Percentiles rank a stretch among this genome's conserved stretches.
phyloP scores from a whole-genome alignment of 345 rosid genomes.

The Rhizophora apiculata region DNA sequence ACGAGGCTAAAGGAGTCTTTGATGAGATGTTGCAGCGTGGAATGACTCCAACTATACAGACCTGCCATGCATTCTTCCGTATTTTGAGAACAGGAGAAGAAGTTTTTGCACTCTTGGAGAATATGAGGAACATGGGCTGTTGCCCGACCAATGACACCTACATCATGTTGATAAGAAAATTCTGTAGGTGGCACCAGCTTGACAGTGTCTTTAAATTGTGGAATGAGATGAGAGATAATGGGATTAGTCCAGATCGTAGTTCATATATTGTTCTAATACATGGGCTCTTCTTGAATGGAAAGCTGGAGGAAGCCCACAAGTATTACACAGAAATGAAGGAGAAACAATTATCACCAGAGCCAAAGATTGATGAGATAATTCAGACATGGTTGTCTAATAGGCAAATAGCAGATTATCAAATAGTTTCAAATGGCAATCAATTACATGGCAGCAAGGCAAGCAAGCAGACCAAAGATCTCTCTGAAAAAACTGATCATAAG shows the following conservation, averaged over 20 bases:
- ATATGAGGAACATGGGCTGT: constrained; percentile 70
- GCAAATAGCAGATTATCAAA: neutral
- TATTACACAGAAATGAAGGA: constrained; percentile 78
- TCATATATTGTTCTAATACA: constrained; percentile 81
- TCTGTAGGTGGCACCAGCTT: constrained; percentile 82
- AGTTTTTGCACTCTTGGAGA: constrained; percentile 65
- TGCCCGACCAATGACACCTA: constrained; percentile 68
- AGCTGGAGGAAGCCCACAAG: constrained; percentile 66
- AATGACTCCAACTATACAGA: constrained; percentile 53
- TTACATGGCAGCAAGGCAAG: constrained; percentile 12
- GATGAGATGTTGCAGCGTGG: constrained; percentile 64
- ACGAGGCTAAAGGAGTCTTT: constrained; percentile 58
- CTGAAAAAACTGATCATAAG: constrained; percentile 31
- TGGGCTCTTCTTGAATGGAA: constrained; percentile 82
- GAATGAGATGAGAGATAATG: constrained; percentile 68
- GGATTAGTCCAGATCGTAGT: constrained; percentile 71
- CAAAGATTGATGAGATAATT: constrained; percentile 64
- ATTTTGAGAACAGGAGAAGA: constrained; percentile 57
- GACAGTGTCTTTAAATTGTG: constrained; percentile 63
- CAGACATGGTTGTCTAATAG: constrained; percentile 54
- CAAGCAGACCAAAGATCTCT: constrained; percentile 19
- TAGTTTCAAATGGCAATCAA: constrained; percentile 7
- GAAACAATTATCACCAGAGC: constrained; percentile 60
- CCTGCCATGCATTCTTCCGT: constrained; percentile 78
- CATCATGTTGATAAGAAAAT: constrained; percentile 80